These are phyloP conservation scores for Aspergillus sp. DNA, from an alignment of 2,329 filamentous ascomycete species.

Conservation along the genomic window DNA sequence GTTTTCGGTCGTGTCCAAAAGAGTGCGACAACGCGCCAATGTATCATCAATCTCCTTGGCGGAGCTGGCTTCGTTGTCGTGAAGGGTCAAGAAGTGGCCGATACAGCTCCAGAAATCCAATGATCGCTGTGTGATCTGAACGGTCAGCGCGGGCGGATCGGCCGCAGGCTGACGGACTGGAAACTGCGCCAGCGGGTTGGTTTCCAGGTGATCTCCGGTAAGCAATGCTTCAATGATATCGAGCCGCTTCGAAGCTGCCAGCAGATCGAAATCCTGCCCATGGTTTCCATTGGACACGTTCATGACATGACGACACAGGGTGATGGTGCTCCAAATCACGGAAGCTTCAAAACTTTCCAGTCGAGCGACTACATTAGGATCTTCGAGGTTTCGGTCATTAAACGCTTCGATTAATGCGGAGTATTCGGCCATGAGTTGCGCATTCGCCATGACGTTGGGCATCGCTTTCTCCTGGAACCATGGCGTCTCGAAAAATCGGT, in stretches of 20 bases:
- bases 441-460: conserved; percentile 47
- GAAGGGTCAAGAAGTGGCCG: conserved; percentile 61
- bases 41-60: conserved; percentile 57
- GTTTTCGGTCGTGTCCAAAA: conserved; percentile 75
- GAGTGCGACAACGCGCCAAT: conserved; percentile 56
- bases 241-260: conserved; percentile 61
- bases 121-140: conserved; percentile 53
- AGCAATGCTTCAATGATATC: conserved; percentile 69
- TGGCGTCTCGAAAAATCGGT: conserved; percentile 68
- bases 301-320: conserved; percentile 42
- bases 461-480: conserved; percentile 63
- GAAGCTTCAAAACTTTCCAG: conserved; percentile 50
- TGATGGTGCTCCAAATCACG: conserved; percentile 53
- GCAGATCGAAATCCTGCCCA: conserved; percentile 48
- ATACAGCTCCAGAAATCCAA: conserved; percentile 77
- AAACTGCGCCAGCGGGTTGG: conserved; percentile 41
- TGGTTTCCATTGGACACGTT: conserved; percentile 29
- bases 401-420: conserved; percentile 52
- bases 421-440: conserved; percentile 57
- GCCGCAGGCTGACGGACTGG: conserved; percentile 33
- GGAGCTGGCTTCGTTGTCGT: conserved; percentile 49
- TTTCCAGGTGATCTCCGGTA: conserved; percentile 57
- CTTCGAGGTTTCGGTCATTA: conserved; percentile 31
- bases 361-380: conserved; percentile 30
- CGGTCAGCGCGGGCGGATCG: conserved; percentile 32